Base-by-base conservation (phyloP, 495 filamentous ascomycete genomes). In the Tuber calosporum region DNA sequence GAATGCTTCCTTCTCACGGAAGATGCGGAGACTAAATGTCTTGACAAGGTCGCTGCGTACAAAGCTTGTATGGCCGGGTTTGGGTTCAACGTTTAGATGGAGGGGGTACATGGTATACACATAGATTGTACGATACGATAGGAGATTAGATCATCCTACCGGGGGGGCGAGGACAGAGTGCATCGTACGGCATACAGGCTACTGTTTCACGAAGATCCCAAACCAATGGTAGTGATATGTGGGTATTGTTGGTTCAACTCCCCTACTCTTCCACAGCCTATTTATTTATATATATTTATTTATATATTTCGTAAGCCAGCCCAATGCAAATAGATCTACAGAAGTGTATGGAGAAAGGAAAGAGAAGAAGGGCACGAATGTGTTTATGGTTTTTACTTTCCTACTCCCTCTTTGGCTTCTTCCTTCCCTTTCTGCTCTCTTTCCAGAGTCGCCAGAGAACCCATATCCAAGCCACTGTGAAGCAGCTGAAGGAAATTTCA, bases 1-100 rank as follows among this genome's bases (percentile, higher is more conserved):
- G 95, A 99, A 84, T 99, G 95, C 86, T 97, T 99, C 94, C 91
- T 99, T 26, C 97, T 98, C 84, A 93, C 91, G 72, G 92, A 88
- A 75, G 85, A 88, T 75, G 87, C 88, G 73, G 87, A 92, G 79
- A 82, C 86, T 77, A 92, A 94, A 75, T 99, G 95, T 85, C 85
- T 89, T 82, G 86, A 89, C 20, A 88, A 89, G 72, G 91, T 99
- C 76, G 89, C 93, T 20, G 87, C 90, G 79, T 99, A 99, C 84
- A 89, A 90, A 87, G 88, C 84, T 71, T 99, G 95, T 82, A 99
- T 99, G 95, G 89, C 88, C 53, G 91, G 93, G 30, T 98, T 90
- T 81, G 95, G 95, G 43, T 99, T 98, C 86, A 89, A 92, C 83
- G 40, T 81, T 58, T 81, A 80, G 68, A 9, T 41, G 17, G 19